A percentile compares a stretch with the other conserved stretches of the same genome.
phyloP scores from a whole-genome alignment of 164 flowering plant genomes.

The Warburgia ugandensis region DNA sequence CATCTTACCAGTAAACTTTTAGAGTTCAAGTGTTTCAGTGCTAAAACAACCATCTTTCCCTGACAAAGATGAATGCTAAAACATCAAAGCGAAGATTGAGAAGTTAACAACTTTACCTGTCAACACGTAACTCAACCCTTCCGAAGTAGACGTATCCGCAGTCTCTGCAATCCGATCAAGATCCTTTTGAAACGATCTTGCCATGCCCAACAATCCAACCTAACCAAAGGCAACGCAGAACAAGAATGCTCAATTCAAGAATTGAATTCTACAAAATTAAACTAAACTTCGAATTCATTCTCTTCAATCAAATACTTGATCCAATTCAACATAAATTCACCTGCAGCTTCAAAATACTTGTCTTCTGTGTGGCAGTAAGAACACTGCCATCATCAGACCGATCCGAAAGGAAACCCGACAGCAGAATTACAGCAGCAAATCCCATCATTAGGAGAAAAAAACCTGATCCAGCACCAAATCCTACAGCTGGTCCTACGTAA shows the following conservation, averaged over 20 bases:
- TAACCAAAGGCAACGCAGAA: constrained; percentile 19
- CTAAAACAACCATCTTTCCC: no score
- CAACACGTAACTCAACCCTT: constrained; percentile 71
- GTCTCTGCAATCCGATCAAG: constrained; percentile 82
- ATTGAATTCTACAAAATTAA: not conserved
- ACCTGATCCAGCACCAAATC: constrained; percentile 69
- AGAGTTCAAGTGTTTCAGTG: no score
- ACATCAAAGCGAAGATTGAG: not conserved
- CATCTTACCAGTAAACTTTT: no score
- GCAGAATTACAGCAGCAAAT: constrained; percentile 65
- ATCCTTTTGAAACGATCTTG: constrained; percentile 70
- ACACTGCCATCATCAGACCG: constrained; percentile 53
- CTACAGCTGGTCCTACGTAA: constrained; percentile 63
- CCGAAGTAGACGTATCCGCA: constrained; percentile 80
- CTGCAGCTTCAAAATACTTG: constrained; percentile 92
- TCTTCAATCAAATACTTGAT: not conserved
- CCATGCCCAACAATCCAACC: constrained; percentile 96
- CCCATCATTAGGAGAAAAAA: constrained; percentile 52
- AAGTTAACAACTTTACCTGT: constrained; percentile 40
- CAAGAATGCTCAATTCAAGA: not conserved
- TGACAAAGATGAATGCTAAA: no score
- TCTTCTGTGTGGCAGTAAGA: constrained; percentile 72
- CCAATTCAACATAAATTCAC: constrained; percentile 20
- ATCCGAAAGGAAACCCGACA: constrained; percentile 82
- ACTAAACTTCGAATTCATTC: not conserved